Evolutionary conservation across 306 rosid genomes (phyloP).

Genomic region (Glycine tomentella): DNA sequence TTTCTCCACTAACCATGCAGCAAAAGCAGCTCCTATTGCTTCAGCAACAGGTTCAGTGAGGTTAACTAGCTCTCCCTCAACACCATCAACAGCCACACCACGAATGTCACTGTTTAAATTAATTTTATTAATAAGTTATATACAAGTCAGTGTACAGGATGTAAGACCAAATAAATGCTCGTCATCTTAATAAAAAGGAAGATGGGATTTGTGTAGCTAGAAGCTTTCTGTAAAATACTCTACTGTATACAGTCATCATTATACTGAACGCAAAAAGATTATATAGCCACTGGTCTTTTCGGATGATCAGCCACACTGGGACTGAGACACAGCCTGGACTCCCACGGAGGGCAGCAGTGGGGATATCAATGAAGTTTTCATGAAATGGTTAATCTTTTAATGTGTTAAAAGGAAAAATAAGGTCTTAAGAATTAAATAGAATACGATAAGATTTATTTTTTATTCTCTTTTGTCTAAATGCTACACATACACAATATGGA

Average conservation of each 20-base stretch:
- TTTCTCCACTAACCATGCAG: constrained; percentile 87
- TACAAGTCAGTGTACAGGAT: constrained; percentile 43
- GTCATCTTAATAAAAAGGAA: constrained; percentile 27
- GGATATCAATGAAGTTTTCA: neutral
- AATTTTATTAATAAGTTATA: constrained; percentile 41
- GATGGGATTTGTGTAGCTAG: constrained; percentile 16
- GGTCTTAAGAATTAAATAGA: neutral
- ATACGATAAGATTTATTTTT: neutral
- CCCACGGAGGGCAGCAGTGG: too few relatives aligned
- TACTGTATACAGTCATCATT: neutral
- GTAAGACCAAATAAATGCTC: neutral
- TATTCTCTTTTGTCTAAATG: constrained; percentile 7
- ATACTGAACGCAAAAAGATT: constrained; percentile 13
- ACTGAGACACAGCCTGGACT: too few relatives aligned
- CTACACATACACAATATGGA: neutral
- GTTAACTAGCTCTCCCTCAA: constrained; percentile 85
- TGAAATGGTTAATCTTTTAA: constrained; percentile 18
- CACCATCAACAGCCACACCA: constrained; percentile 91
- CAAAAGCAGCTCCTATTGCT: constrained; percentile 91
- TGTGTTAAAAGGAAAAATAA: neutral
- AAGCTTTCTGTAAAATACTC: constrained; percentile 26
- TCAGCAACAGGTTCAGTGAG: constrained; percentile 90
- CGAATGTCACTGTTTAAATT: constrained; percentile 80
- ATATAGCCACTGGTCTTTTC: too few relatives aligned
- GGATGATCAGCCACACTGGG: too few relatives aligned